These are phyloP conservation scores for Pseudopithomyces chartarum DNA, from an alignment of 2,329 filamentous ascomycete genomes.

Conservation along the genomic window DNA sequence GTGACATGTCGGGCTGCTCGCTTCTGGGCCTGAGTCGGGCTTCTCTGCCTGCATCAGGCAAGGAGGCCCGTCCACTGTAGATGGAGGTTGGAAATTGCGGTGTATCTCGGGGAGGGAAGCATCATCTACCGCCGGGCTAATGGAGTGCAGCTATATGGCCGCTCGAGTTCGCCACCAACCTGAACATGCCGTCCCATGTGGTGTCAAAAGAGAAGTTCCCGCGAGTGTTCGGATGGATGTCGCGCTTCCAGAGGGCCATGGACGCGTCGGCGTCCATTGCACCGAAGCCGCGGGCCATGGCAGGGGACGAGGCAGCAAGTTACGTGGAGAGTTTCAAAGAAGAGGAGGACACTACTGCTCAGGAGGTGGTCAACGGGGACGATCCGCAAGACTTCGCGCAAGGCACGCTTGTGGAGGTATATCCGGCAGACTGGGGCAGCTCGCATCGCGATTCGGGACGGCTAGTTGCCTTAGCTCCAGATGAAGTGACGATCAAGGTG, in stretches of 20 bases:
- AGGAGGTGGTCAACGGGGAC: constrained; percentile 50
- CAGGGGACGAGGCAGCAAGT: constrained; percentile 60
- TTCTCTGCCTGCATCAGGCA: constrained; percentile 6
- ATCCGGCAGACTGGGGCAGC: constrained; percentile 26
- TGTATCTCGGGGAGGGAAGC: not conserved
- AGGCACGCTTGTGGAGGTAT: constrained; percentile 57
- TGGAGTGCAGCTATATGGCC: constrained; percentile 59
- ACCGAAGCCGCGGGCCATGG: constrained; percentile 52
- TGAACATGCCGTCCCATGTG: constrained; percentile 59
- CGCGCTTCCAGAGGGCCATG: constrained; percentile 61
- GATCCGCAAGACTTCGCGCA: constrained; percentile 60
- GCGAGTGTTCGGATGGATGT: constrained; percentile 66
- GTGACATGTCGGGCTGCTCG: constrained; percentile 1
- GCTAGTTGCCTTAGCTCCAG: constrained; percentile 24
- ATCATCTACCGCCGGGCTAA: constrained; percentile 8
- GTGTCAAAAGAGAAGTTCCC: constrained; percentile 63
- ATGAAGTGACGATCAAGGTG: constrained; percentile 30
- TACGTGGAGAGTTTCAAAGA: constrained; percentile 41
- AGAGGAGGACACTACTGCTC: constrained; percentile 50
- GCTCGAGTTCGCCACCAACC: constrained; percentile 65
- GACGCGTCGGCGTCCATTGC: constrained; percentile 47
- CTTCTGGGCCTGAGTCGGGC: not conserved
- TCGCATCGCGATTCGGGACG: constrained; percentile 25
- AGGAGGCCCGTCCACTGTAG: not conserved
- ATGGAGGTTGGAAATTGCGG: constrained; percentile 3